Percentiles rank a stretch among this genome's conserved stretches.
phyloP scores from a whole-genome alignment of 2,329 filamentous ascomycete species.

The Boeremia lycopersici region DNA sequence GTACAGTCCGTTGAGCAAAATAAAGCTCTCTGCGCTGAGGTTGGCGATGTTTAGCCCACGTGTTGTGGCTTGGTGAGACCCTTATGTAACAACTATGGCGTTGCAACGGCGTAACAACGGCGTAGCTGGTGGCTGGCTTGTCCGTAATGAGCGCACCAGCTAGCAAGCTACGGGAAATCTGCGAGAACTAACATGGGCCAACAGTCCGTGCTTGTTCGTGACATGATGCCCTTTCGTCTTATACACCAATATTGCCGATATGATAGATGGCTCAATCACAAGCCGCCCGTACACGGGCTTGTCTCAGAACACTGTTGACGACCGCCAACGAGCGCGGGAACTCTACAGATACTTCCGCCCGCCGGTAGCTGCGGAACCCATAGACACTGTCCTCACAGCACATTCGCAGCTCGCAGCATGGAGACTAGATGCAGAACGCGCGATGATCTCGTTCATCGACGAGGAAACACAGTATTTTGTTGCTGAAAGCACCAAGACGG shows the following conservation, averaged over 20 bases:
- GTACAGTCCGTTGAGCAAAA: too few species aligned
- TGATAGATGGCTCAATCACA: slow-evolving; percentile 1
- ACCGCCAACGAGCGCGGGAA: slow-evolving; percentile 27
- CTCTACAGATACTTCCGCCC: slow-evolving; percentile 39
- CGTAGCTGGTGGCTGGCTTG: background rate
- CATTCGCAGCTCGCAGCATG: slow-evolving; percentile 47
- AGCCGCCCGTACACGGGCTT: background rate
- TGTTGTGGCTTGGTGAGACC: slow-evolving; percentile 1
- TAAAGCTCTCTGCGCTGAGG: too few species aligned
- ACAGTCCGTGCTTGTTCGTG: background rate
- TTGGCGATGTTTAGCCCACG: background rate
- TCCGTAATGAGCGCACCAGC: background rate
- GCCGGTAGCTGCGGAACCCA: slow-evolving; percentile 7
- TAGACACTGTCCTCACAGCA: slow-evolving; percentile 44
- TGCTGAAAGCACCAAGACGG: slow-evolving; percentile 56
- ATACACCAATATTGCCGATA: background rate
- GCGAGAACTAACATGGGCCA: background rate
- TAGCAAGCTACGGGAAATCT: background rate
- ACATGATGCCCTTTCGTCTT: background rate
- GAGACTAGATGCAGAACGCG: slow-evolving; percentile 43
- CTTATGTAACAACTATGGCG: background rate
- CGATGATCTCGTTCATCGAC: slow-evolving; percentile 55
- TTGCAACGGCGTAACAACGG: too few species aligned
- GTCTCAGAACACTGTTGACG: slow-evolving; percentile 9
- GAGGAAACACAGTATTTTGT: slow-evolving; percentile 56